Conservation (phyloP, 2,329 filamentous ascomycete genomes). For the Sarocladiaceae sp. region DNA sequence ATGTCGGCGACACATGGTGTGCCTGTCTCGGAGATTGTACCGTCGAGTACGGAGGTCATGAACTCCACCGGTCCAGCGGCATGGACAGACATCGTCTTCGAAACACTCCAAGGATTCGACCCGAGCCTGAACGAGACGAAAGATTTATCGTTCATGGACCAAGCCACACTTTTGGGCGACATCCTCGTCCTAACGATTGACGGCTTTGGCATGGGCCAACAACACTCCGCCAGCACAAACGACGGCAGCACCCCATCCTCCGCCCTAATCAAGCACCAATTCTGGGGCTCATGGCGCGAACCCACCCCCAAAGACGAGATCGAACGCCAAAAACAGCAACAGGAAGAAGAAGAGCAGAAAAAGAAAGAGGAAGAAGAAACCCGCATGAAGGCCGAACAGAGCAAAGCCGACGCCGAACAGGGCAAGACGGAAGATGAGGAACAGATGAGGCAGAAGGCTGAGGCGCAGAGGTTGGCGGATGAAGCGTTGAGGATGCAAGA, state of each 20-base stretch:
- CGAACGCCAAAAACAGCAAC: background rate
- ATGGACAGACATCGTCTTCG: conserved; percentile 25
- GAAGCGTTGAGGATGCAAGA: background rate
- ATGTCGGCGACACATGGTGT: conserved; percentile 10
- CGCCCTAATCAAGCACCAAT: conserved; percentile 22
- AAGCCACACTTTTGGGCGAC: conserved; percentile 15
- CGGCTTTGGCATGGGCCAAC: conserved; percentile 23
- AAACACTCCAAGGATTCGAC: conserved; percentile 19
- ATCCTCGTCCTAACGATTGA: conserved; percentile 22
- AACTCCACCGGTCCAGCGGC: conserved; percentile 26
- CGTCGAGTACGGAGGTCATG: conserved; percentile 23
- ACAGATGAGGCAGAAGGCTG: background rate
- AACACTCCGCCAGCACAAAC: conserved; percentile 22
- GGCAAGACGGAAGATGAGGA: background rate
- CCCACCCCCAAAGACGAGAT: too few species aligned
- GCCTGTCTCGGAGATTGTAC: conserved; percentile 12
- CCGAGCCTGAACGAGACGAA: conserved; percentile 13
- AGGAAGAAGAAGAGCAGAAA: background rate
- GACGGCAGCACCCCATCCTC: conserved; percentile 20
- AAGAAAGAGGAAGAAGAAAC: background rate
- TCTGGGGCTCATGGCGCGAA: conserved; percentile 16
- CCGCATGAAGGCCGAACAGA: background rate
- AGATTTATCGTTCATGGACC: conserved; percentile 1
- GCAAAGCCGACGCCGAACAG: background rate
- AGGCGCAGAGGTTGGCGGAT: background rate